Evolutionary conservation across 129 eudicot genomes (phyloP).

Genomic region (Helianthus tuberosus): DNA sequence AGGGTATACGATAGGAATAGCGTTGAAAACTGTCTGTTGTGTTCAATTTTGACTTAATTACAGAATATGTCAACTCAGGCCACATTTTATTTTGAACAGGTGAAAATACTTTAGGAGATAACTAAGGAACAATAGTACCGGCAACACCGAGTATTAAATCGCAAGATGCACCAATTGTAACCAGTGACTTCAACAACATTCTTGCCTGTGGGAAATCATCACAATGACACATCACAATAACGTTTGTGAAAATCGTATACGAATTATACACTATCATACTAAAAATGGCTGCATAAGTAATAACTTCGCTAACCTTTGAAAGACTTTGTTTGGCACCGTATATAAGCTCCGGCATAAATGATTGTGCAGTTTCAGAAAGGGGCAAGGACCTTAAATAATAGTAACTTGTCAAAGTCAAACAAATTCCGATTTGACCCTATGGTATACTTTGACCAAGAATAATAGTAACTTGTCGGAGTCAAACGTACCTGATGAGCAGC

Average conservation of each 20-base stretch:
- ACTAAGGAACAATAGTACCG: slow-evolving; percentile 78
- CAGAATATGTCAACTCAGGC: no score
- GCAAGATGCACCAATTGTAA: slow-evolving; percentile 69
- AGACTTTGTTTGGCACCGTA: slow-evolving; percentile 80
- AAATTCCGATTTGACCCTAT: neutral
- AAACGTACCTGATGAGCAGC: slow-evolving; percentile 94
- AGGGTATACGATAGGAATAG: no score
- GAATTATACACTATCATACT: neutral
- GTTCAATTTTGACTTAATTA: no score
- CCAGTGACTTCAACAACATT: slow-evolving; percentile 68
- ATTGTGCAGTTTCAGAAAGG: slow-evolving; percentile 94
- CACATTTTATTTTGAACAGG: slow-evolving; percentile 30
- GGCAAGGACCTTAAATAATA: slow-evolving; percentile 76
- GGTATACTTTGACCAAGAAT: slow-evolving; percentile 45
- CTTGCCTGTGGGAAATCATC: slow-evolving; percentile 56
- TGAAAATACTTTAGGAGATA: slow-evolving; percentile 75
- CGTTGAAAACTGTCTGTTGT: no score
- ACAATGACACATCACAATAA: neutral
- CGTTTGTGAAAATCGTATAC: neutral
- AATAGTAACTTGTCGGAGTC: slow-evolving; percentile 16
- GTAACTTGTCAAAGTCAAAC: slow-evolving; percentile 17
- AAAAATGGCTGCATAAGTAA: slow-evolving; percentile 8
- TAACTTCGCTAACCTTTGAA: slow-evolving; percentile 53
- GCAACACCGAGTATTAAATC: slow-evolving; percentile 73
- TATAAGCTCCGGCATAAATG: slow-evolving; percentile 94